Base-by-base conservation (phyloP, 345 rosid genomes). In the Conringia planisiliqua region DNA sequence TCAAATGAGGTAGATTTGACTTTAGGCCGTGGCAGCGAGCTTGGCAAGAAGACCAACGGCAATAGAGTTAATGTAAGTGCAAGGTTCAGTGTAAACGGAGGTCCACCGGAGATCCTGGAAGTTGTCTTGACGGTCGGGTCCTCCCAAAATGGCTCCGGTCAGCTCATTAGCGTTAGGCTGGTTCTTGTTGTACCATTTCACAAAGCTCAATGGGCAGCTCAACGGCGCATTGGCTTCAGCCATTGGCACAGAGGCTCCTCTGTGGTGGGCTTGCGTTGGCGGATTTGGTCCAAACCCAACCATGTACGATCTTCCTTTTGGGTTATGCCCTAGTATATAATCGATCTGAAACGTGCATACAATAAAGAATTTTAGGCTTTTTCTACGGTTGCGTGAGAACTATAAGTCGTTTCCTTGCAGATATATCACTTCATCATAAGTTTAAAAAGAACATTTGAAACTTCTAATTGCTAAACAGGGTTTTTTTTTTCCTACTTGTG, bases 121-220 rank as follows among this genome's bases (percentile, higher is more conserved):
- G 5, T 83, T 38, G 69, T 91, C 99, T 30, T 73, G 44, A 29
- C 77, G 81, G 79, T 95, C 97, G 4, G 97, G 99, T 59, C 99
- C 99, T 6, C 99, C 99, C 0, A 95, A 69, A 44, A 91, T 82
- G 17, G 97, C 97, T 4, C 97, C 97, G 0, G 97, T 90, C 12
- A 91, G 85, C 82, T 86, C 93, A 59, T 95, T 87, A 13, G 89
- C 79, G 78, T 95, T 95, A 10, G 97, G 89, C 6, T 10, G 22
- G 38, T 84, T 60, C 66, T 71, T 81, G 36, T 75, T 71, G 81
- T 69, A 85, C 82, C 84, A 94, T 10, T 79, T 32, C 10, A 67
- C 81, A 57, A 94, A 94, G 83, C 93, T 94, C 88, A 86, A 32
- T 8, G 86, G 85, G 52, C 97, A 91, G 75, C 65, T 76, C 11